Percentiles rank a stretch among this genome's conserved stretches.
phyloP scores from a whole-genome alignment of 116 monocot species.

The Phalaenopsis hybrid region DNA sequence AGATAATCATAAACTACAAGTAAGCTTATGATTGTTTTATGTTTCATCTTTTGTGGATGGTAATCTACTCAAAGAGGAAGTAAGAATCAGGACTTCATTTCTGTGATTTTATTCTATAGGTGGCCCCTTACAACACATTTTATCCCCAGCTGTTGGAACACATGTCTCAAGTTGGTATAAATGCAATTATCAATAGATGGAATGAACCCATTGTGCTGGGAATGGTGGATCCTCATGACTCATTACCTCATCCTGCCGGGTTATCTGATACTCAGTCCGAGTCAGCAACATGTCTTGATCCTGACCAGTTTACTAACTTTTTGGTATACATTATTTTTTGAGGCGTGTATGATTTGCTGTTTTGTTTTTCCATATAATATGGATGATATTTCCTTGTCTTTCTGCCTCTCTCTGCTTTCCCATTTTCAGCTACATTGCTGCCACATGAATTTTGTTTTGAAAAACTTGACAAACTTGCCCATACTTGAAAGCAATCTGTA shows the following conservation, averaged over 20 bases:
- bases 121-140: conserved; percentile 87
- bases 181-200: conserved; percentile 71
- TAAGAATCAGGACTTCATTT: background rate
- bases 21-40: conserved; percentile 15
- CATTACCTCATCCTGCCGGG: conserved; percentile 85
- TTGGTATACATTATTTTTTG: conserved; percentile 39
- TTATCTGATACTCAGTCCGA: conserved; percentile 86
- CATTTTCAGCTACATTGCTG: no score
- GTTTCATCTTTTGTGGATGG: no score
- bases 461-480: no score
- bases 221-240: conserved; percentile 90
- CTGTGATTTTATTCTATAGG: conserved; percentile 35
- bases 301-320: conserved; percentile 77
- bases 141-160: conserved; percentile 75
- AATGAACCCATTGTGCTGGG: conserved; percentile 77
- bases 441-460: no score
- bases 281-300: conserved; percentile 78
- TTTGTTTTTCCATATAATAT: background rate
- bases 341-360: background rate
- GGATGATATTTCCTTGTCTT: background rate
- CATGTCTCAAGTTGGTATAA: conserved; percentile 61
- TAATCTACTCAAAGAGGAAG: background rate
- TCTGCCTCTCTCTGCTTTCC: background rate
- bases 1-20: conserved; percentile 90
- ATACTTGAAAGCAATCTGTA: no score